Evolutionary conservation across 1,284 basidiomycete species (phyloP).

Genomic region (Vanrija sp.): DNA sequence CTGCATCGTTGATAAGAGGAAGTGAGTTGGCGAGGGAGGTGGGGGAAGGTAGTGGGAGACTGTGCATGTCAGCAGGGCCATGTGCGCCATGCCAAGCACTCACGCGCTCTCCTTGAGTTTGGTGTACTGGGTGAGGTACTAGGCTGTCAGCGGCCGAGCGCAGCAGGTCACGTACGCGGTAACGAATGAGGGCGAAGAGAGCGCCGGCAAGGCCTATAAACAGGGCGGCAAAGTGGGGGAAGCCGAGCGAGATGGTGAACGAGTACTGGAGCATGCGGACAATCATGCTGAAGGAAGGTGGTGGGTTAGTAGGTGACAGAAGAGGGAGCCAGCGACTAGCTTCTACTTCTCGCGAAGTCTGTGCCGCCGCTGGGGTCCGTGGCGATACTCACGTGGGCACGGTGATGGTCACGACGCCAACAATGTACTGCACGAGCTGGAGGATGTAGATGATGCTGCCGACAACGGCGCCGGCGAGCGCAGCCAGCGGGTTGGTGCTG

Average conservation of each 20-base stretch:
- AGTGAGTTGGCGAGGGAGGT: slow-evolving; percentile 29
- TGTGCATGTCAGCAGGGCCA: slow-evolving; percentile 1
- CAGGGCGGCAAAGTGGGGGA: slow-evolving; percentile 77
- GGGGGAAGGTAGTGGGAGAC: slow-evolving; percentile 35
- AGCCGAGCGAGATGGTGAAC: slow-evolving; percentile 82
- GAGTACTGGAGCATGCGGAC: slow-evolving; percentile 74
- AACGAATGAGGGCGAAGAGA: slow-evolving; percentile 78
- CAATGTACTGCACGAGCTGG: slow-evolving; percentile 65
- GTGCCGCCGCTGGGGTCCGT: no score
- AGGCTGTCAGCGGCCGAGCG: slow-evolving; percentile 5
- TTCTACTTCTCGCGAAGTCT: background rate
- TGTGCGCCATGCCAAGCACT: slow-evolving; percentile 14
- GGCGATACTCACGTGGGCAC: slow-evolving; percentile 58
- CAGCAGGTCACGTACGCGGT: slow-evolving; percentile 65
- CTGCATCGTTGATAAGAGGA: slow-evolving; percentile 23
- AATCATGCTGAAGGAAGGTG: slow-evolving; percentile 50
- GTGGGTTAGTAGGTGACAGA: slow-evolving; percentile 47
- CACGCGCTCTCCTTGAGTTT: slow-evolving; percentile 77
- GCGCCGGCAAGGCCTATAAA: slow-evolving; percentile 64
- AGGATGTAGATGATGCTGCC: slow-evolving; percentile 77
- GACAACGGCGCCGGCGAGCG: slow-evolving; percentile 74
- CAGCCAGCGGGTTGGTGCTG: slow-evolving; percentile 60
- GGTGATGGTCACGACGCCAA: slow-evolving; percentile 73
- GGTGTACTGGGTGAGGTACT: slow-evolving; percentile 55
- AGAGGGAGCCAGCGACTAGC: background rate